These are phyloP conservation scores for Malus orientalis DNA, from an alignment of 306 rosid species.

Conservation along the genomic window DNA sequence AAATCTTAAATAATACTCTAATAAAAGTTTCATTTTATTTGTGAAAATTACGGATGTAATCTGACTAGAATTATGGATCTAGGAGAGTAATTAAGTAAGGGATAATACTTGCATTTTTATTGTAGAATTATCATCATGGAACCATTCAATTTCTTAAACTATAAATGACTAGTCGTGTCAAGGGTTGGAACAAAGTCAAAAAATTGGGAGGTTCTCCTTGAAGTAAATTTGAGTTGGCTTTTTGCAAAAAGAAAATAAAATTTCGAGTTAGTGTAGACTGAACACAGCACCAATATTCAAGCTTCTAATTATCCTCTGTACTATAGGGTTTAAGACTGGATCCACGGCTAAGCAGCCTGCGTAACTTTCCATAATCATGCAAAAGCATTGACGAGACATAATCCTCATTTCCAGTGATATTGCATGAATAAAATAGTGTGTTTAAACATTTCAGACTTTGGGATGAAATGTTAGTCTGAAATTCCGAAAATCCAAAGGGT, in stretches of 20 bases:
- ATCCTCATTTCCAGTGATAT: not conserved
- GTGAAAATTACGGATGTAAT: no score
- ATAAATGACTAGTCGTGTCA: not conserved
- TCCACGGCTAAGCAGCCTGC: not conserved
- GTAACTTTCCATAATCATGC: not conserved
- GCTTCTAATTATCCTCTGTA: not conserved
- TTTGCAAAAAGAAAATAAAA: no score
- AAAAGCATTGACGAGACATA: not conserved
- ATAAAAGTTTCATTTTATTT: no score
- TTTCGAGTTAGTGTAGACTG: no score
- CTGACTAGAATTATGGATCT: no score
- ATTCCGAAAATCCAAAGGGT: not conserved
- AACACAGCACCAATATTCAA: not conserved
- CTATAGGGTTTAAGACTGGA: not conserved
- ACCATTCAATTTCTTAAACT: no score
- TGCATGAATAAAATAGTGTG: not conserved
- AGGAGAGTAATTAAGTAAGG: not conserved
- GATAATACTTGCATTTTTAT: no score
- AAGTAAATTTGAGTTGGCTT: not conserved
- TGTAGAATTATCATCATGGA: no score
- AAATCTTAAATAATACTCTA: no score
- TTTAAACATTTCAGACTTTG: not conserved
- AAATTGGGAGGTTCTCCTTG: no score
- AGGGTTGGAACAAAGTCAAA: not conserved
- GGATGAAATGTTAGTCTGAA: not conserved